Base-by-base conservation (phyloP, 148 eudicot species). In the Euryodendron excelsum region DNA sequence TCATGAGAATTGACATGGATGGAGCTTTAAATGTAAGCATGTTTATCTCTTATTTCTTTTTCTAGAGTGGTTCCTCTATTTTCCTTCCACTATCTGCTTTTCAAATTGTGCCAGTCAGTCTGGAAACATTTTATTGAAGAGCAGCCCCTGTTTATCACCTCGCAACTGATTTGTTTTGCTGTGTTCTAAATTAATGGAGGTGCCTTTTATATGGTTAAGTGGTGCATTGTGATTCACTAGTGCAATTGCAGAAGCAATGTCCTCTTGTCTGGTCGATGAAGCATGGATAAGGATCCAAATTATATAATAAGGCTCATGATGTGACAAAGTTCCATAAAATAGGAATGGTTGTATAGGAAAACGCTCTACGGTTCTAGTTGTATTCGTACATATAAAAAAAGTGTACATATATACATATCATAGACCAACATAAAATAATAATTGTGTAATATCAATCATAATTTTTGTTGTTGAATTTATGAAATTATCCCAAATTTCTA, bases 1-100 rank as follows among this genome's bases (percentile, higher is more conserved):
- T 96, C 78, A 89, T 77, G 78, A 90, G 93, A 84, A 93, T 96
- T 61, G 97, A 96, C 86, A 93, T 93, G 98, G 98, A 96, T 88
- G 98, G 99, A 28, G 83, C 98, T 61, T 82, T 96, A 78, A 96
- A 93, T 85, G 99, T 93, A 90, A 88, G 94, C 37, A 37, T 82
- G 12, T 36, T 71, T 14, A 52, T 52, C n/a, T 63, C 69, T 44
- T 75, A 23, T 23, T 70, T 78, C 65, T 27, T 23, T 72, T 52
- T 47, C 3, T 30, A 59, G 30, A 71, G 27, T 69, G 18, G 47
- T 63, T 77, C 6, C 27, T 41, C 25, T 50, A 28, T 53, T 8
- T 36, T 53, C 23, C 39, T 45, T 30, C 25, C 25, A 34, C 23
- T 53, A 31, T 36, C 36, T n/a, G 21, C 61, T 34, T 53, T 72